Conservation (phyloP, 768 basidiomycete species). For the Astraeus odoratus region DNA sequence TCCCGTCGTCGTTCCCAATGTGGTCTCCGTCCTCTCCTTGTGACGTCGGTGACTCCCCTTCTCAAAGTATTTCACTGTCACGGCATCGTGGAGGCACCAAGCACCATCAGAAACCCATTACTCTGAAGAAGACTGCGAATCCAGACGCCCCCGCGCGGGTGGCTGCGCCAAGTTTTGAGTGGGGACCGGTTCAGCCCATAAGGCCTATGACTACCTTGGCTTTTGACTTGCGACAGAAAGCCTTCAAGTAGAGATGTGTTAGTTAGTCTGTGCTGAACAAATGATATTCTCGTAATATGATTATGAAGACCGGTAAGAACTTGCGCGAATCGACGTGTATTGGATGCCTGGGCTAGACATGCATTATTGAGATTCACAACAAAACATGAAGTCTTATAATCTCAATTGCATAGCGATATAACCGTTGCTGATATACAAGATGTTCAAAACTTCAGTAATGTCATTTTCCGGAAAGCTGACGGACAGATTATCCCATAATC, state of each 20-base stretch:
- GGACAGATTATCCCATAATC: no score
- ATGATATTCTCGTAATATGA: no score
- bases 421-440: no score
- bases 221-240: not conserved
- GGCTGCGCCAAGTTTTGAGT: constrained; percentile 15
- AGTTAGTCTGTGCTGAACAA: no score
- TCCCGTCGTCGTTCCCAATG: constrained; percentile 15
- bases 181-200: constrained; percentile 19
- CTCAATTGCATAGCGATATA: no score
- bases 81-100: constrained; percentile 21
- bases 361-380: no score
- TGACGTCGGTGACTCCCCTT: constrained; percentile 10
- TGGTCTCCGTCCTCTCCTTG: constrained; percentile 19
- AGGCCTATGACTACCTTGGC: constrained; percentile 8
- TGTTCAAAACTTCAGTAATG: no score
- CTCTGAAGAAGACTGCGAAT: constrained; percentile 21
- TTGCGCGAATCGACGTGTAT: no score
- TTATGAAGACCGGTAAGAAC: no score
- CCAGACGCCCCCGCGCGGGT: constrained; percentile 6
- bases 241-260: not conserved
- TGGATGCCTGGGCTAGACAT: no score
- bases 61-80: constrained; percentile 14
- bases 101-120: constrained; percentile 30
- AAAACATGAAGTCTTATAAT: no score
- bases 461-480: no score